A percentile compares a stretch with the other conserved stretches of the same genome.
phyloP scores from a whole-genome alignment of 2,329 filamentous ascomycete species.

The Monosporascus sp. region DNA sequence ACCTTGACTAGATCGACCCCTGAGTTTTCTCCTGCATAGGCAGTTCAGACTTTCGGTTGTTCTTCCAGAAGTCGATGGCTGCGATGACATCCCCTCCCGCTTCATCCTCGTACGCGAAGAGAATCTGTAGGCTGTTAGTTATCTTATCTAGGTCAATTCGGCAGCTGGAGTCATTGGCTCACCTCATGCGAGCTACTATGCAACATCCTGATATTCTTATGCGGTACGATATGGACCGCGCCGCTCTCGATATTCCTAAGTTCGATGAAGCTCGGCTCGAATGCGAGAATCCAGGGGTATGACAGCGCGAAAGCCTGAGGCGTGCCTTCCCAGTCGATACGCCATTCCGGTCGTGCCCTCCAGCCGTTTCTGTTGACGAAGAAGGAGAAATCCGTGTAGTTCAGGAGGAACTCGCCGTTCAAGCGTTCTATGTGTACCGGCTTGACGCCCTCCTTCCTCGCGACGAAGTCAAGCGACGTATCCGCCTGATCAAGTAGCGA shows the following conservation, averaged over 20 bases:
- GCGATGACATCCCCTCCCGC: constrained; percentile 88
- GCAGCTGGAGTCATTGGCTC: constrained; percentile 28
- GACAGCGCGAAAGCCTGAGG: constrained; percentile 91
- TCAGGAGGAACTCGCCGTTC: constrained; percentile 93
- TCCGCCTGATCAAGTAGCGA: constrained; percentile 95
- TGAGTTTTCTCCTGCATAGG: constrained; percentile 14
- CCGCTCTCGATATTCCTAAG: constrained; percentile 92
- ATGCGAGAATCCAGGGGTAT: constrained; percentile 94
- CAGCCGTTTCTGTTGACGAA: constrained; percentile 98
- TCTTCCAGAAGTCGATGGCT: constrained; percentile 94
- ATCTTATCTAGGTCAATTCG: constrained; percentile 10
- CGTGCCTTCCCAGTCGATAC: constrained; percentile 93
- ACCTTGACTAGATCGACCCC: constrained; percentile 7
- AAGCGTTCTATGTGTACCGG: constrained; percentile 97
- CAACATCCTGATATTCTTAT: constrained; percentile 95
- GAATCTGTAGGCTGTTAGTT: constrained; percentile 57
- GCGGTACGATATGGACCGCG: constrained; percentile 91
- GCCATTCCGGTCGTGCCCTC: constrained; percentile 93
- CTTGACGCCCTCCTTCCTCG: constrained; percentile 85
- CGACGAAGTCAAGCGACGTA: constrained; percentile 95
- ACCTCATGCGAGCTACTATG: constrained; percentile 97
- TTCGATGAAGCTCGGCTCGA: constrained; percentile 96
- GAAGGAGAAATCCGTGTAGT: constrained; percentile 98
- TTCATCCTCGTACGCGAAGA: constrained; percentile 97
- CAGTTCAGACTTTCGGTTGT: constrained; percentile 46